A percentile compares a stretch with the other conserved stretches of the same genome.
Evolutionary conservation across 495 filamentous ascomycete genomes (phyloP).

Genomic region (Tuber indicum): DNA sequence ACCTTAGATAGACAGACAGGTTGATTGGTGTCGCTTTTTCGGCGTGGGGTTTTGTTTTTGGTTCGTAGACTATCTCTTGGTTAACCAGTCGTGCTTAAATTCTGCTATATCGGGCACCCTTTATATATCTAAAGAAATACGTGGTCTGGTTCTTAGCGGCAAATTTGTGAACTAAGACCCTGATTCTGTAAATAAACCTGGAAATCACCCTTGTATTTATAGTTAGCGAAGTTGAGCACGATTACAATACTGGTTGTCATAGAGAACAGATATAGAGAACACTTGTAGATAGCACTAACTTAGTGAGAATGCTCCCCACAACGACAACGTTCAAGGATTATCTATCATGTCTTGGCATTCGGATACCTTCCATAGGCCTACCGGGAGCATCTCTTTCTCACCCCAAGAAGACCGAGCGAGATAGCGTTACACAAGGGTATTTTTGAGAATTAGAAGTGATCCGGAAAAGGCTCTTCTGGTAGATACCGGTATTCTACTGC

Average conservation of each 20-base stretch:
- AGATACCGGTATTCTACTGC: neutral
- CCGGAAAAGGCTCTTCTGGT: neutral
- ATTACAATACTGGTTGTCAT: neutral
- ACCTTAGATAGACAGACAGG: neutral
- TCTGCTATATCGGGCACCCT: neutral
- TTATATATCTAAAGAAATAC: neutral
- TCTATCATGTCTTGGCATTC: neutral
- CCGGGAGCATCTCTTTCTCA: neutral
- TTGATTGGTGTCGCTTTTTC: neutral
- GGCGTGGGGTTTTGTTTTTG: neutral
- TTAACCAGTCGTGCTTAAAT: neutral
- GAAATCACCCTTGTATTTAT: neutral
- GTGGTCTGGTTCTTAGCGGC: neutral
- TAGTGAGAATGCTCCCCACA: neutral
- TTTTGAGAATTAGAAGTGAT: neutral
- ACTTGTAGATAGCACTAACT: too few species aligned
- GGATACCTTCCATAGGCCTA: neutral
- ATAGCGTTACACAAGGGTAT: neutral
- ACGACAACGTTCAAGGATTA: neutral
- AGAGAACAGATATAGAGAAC: neutral
- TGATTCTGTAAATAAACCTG: neutral
- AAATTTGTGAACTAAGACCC: neutral
- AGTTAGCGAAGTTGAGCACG: neutral
- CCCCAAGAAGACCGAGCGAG: neutral
- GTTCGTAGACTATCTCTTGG: neutral